Conservation (phyloP, 2,329 filamentous ascomycete genomes). For the Ustilaginoidea virens region DNA sequence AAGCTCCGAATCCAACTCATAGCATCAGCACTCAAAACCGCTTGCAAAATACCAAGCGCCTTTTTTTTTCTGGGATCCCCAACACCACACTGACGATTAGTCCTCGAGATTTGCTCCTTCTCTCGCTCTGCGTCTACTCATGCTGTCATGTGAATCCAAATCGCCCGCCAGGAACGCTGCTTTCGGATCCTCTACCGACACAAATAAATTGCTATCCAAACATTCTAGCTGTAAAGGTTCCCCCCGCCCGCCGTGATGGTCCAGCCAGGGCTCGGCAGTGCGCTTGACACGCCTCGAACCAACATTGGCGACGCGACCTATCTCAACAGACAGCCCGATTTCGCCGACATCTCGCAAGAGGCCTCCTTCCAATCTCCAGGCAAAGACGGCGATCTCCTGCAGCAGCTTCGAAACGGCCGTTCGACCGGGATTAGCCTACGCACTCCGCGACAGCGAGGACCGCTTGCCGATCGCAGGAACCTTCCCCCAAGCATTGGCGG, state of each 20-base stretch:
- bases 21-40: too few species aligned
- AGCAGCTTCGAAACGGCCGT: constrained; percentile 55
- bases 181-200: too few species aligned
- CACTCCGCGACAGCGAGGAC: constrained; percentile 59
- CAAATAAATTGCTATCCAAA: too few species aligned
- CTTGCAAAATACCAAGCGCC: too few species aligned
- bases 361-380: constrained; percentile 72
- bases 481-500: constrained; percentile 47
- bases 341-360: constrained; percentile 69
- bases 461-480: constrained; percentile 57
- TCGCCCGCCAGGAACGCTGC: too few species aligned
- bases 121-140: too few species aligned
- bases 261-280: constrained; percentile 43
- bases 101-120: too few species aligned
- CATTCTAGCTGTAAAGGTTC: too few species aligned
- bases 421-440: constrained; percentile 41
- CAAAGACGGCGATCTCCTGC: constrained; percentile 54
- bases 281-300: constrained; percentile 75
- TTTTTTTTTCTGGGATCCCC: too few species aligned
- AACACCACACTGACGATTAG: too few species aligned
- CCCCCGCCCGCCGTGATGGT: constrained; percentile 34
- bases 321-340: constrained; percentile 51
- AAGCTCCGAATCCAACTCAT: too few species aligned
- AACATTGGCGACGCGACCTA: constrained; percentile 74
- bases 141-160: too few species aligned